These are phyloP conservation scores for Staphylotrichum longicolle DNA, from an alignment of 495 filamentous ascomycete genomes.

Conservation along the genomic window DNA sequence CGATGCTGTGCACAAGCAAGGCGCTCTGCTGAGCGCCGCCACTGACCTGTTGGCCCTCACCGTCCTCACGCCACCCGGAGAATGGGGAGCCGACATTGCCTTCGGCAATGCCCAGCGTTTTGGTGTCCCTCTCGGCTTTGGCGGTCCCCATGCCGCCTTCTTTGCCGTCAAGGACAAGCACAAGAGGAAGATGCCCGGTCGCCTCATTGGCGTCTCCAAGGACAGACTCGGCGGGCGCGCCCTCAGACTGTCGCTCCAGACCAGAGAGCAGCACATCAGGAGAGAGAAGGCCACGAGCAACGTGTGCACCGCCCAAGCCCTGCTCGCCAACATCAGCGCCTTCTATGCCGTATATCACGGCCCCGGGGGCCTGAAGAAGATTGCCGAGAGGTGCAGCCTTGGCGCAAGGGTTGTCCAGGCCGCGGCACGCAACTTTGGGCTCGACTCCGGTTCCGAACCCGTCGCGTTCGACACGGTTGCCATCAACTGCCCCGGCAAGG, in stretches of 20 bases:
- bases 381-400: slow-evolving; percentile 73
- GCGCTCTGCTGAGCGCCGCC: slow-evolving; percentile 81
- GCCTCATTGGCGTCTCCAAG: slow-evolving; percentile 89
- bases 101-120: slow-evolving; percentile 95
- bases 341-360: slow-evolving; percentile 99
- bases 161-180: slow-evolving; percentile 90
- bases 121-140: slow-evolving; percentile 91
- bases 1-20: slow-evolving; percentile 73
- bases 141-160: slow-evolving; percentile 96
- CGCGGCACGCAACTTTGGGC: slow-evolving; percentile 61
- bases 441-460: slow-evolving; percentile 2
- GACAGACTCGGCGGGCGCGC: slow-evolving; percentile 82
- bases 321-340: slow-evolving; percentile 95
- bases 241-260: slow-evolving; percentile 88
- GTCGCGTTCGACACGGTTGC: slow-evolving; percentile 66
- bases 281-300: slow-evolving; percentile 98
- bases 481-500: slow-evolving; percentile 46
- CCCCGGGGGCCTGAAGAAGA: slow-evolving; percentile 76
- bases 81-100: slow-evolving; percentile 95
- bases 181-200: slow-evolving; percentile 94
- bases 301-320: slow-evolving; percentile 94
- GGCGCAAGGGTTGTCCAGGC: slow-evolving; percentile 69
- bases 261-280: slow-evolving; percentile 94
- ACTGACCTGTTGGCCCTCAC: slow-evolving; percentile 92
- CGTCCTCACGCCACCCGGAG: slow-evolving; percentile 83